Evolutionary conservation across 345 rosid genomes (phyloP).

Genomic region (Boechera retrofracta): DNA sequence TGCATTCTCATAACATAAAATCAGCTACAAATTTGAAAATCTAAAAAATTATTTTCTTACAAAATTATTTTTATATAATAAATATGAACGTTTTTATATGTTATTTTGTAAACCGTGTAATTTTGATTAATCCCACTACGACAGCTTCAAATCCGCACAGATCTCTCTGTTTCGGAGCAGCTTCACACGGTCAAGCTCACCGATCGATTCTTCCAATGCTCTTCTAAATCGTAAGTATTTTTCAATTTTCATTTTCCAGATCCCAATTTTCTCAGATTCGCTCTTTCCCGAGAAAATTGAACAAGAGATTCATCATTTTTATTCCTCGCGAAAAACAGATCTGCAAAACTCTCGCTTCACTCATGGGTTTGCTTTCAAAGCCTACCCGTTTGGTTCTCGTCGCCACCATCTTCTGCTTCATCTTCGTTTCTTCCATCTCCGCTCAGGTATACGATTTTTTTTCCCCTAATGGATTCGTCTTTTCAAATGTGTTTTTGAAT

Average conservation of each 20-base stretch:
- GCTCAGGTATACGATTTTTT: slow-evolving; percentile 51
- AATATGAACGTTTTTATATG: too few relatives aligned
- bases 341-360: slow-evolving; percentile 27
- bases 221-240: slow-evolving; percentile 3
- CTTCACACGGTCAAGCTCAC: slow-evolving; percentile 26
- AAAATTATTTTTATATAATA: too few relatives aligned
- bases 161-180: slow-evolving; percentile 30
- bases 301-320: slow-evolving; percentile 13
- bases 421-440: slow-evolving; percentile 47
- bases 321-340: slow-evolving; percentile 15
- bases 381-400: slow-evolving; percentile 47
- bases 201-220: slow-evolving; percentile 31
- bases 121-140: not conserved
- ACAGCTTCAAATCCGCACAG: slow-evolving; percentile 15
- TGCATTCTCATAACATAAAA: too few relatives aligned
- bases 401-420: slow-evolving; percentile 38
- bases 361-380: slow-evolving; percentile 53
- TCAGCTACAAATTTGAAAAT: too few relatives aligned
- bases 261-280: slow-evolving; percentile 28
- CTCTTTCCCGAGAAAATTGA: slow-evolving; percentile 20
- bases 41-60: too few relatives aligned
- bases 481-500: not conserved
- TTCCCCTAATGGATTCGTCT: slow-evolving; percentile 12
- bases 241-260: slow-evolving; percentile 7
- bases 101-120: not conserved